These are phyloP conservation scores for Pleochaeta shiraiana DNA, from an alignment of 2,329 filamentous ascomycete species.

Conservation along the genomic window DNA sequence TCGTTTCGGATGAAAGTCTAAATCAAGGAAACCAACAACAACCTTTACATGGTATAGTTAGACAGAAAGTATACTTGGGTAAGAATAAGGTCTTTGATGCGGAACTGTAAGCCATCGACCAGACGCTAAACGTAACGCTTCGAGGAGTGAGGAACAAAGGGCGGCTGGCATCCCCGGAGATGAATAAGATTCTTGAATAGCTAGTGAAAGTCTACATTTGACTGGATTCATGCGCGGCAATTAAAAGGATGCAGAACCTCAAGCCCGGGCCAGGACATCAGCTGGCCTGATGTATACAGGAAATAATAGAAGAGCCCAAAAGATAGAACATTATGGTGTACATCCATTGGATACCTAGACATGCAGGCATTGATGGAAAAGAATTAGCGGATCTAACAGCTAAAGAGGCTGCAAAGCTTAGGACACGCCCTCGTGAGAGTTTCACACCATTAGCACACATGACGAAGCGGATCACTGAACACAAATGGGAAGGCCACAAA, in stretches of 20 bases:
- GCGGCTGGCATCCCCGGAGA: background rate
- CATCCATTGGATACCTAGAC: background rate
- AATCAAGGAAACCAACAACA: no score
- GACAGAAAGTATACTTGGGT: background rate
- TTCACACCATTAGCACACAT: background rate
- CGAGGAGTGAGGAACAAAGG: background rate
- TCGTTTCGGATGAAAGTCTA: no score
- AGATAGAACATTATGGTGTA: background rate
- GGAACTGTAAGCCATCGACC: background rate
- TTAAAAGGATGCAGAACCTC: background rate
- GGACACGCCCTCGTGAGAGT: background rate
- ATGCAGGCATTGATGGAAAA: background rate
- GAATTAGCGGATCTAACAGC: background rate
- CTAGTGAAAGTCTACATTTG: background rate
- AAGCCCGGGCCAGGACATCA: background rate
- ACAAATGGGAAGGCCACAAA: background rate
- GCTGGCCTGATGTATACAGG: background rate
- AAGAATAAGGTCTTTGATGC: background rate
- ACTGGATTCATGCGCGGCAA: background rate
- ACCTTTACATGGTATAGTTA: no score
- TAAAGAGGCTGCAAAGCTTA: background rate
- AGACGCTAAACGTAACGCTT: background rate
- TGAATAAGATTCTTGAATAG: background rate
- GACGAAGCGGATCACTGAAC: background rate
- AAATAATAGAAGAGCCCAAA: background rate